A percentile compares a stretch with the other conserved stretches of the same genome.
Conservation (phyloP, 2,329 filamentous ascomycete genomes). For the Xylariomycetidae sp. region DNA sequence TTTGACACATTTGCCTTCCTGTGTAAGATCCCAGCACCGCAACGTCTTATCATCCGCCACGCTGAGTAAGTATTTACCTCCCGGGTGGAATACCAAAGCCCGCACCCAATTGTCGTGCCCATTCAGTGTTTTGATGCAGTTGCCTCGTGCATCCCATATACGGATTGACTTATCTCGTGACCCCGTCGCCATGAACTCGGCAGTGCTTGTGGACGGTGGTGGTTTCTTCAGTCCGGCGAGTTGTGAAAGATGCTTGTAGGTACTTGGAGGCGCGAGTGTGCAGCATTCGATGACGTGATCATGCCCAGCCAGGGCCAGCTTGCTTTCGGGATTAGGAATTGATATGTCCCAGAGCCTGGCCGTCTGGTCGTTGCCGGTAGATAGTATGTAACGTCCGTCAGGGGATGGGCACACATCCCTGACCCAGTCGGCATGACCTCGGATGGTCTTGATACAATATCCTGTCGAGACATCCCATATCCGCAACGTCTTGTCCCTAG, state of each 20-base stretch:
- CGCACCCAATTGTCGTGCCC: conserved; percentile 96
- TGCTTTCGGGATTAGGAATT: conserved; percentile 63
- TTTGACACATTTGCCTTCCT: conserved; percentile 88
- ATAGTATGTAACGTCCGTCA: conserved; percentile 79
- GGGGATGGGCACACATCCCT: conserved; percentile 77
- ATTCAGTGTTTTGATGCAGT: conserved; percentile 74
- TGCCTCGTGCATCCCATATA: conserved; percentile 82
- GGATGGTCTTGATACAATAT: conserved; percentile 86
- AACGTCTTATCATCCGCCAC: conserved; percentile 88
- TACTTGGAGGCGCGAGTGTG: conserved; percentile 72
- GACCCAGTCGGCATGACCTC: conserved; percentile 87
- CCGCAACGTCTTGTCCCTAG: conserved; percentile 75
- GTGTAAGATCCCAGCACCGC: conserved; percentile 87
- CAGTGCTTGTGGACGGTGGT: conserved; percentile 66
- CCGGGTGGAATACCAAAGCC: conserved; percentile 81
- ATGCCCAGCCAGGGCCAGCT: conserved; percentile 77
- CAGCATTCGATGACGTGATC: conserved; percentile 86
- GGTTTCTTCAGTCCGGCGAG: conserved; percentile 81
- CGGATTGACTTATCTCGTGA: conserved; percentile 87
- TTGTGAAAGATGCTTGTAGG: conserved; percentile 71
- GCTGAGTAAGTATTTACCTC: conserved; percentile 83
- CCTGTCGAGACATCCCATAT: conserved; percentile 94
- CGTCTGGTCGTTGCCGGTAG: conserved; percentile 77
- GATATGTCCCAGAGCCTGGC: conserved; percentile 82
- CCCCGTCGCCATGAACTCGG: conserved; percentile 87